Conservation (phyloP, 257 asterid species). For the Fraxinus quadrangulata region DNA sequence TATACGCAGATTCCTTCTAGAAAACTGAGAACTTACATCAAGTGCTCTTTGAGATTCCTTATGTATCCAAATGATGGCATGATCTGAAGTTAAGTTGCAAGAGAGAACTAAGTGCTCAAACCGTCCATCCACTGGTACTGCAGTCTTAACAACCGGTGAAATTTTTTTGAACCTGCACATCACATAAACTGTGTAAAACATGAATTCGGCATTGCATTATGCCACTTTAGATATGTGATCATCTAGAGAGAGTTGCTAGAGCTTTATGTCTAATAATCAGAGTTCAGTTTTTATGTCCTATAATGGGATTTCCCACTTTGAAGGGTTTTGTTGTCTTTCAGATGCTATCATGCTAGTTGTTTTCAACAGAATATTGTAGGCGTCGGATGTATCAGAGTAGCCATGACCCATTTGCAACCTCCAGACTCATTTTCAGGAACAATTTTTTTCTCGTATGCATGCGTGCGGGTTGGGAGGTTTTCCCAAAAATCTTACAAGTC, state of each 20-base stretch:
- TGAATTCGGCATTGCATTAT: not conserved
- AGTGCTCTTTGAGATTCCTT: constrained; percentile 75
- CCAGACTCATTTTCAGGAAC: no score
- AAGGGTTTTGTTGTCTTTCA: not conserved
- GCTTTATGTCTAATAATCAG: no score
- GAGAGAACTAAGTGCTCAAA: constrained; percentile 97
- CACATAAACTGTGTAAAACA: constrained; percentile 10
- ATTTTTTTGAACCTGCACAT: constrained; percentile 67
- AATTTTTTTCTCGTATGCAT: no score
- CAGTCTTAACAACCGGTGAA: constrained; percentile 75
- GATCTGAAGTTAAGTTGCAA: constrained; percentile 81
- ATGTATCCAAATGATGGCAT: constrained; percentile 70
- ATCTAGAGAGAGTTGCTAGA: not conserved
- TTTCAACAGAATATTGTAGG: no score
- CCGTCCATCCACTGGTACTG: constrained; percentile 97
- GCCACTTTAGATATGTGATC: not conserved
- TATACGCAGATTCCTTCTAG: not conserved
- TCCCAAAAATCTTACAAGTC: no score
- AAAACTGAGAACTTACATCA: constrained; percentile 56
- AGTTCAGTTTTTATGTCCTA: not conserved
- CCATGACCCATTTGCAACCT: no score
- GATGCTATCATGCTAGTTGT: not conserved
- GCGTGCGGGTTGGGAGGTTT: no score
- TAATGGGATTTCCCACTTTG: not conserved
- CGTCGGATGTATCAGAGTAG: no score